phyloP scores from a whole-genome alignment of 768 basidiomycete species.

The Clathrus columnatus region DNA sequence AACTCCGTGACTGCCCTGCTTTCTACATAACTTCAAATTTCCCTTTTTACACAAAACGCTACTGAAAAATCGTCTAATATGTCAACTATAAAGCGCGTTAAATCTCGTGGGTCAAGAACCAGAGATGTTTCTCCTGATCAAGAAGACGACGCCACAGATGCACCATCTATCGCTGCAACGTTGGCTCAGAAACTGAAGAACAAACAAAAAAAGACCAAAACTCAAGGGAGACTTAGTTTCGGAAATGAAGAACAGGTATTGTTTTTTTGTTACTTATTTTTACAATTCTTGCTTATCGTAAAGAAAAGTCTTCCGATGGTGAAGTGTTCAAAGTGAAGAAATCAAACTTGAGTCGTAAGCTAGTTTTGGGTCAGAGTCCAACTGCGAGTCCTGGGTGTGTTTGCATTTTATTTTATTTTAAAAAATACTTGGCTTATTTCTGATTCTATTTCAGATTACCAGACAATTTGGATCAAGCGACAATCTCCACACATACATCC shows the following conservation, averaged over 20 bases:
- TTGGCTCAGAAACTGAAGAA: slow-evolving; percentile 63
- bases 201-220: slow-evolving; percentile 56
- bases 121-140: slow-evolving; percentile 10
- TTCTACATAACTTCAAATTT: too few species aligned
- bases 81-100: slow-evolving; percentile 9
- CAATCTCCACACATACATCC: slow-evolving; percentile 35
- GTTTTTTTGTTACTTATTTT: slow-evolving; percentile 14
- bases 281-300: slow-evolving; percentile 21
- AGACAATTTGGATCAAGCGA: slow-evolving; percentile 45
- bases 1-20: neutral
- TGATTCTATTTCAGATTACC: slow-evolving; percentile 32
- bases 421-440: neutral
- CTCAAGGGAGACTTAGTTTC: slow-evolving; percentile 69
- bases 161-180: slow-evolving; percentile 29
- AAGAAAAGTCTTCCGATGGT: slow-evolving; percentile 42
- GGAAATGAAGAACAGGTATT: slow-evolving; percentile 59
- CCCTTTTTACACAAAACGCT: too few species aligned
- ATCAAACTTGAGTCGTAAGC: slow-evolving; percentile 61
- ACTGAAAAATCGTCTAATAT: neutral
- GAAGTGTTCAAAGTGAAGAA: slow-evolving; percentile 76
- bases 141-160: slow-evolving; percentile 33
- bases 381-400: slow-evolving; percentile 21
- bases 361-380: slow-evolving; percentile 47
- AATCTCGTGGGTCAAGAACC: slow-evolving; percentile 2
- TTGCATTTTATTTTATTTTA: neutral